Base-by-base conservation (phyloP, 176 grass and related monocot genomes). In the Tuctoria greenei region DNA sequence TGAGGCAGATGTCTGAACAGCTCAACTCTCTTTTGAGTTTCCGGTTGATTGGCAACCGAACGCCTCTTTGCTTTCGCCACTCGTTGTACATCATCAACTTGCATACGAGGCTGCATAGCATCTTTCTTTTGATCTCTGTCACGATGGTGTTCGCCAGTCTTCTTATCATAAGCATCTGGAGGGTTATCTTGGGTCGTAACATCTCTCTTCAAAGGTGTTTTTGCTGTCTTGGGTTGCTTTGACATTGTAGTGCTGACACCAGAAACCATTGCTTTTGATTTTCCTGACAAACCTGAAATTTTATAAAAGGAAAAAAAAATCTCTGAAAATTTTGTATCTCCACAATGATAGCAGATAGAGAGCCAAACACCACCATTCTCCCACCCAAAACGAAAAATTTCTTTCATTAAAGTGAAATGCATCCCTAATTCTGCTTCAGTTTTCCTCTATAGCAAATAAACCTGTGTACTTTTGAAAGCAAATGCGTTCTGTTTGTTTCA, bases 1-100 rank as follows among this genome's bases (percentile, higher is more conserved):
- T 92, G 93, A 52, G 89, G 89, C 34, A 96, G 81, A 74, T 96
- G 89, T 8, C 89, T 75, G 61, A 96, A 96, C 67, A 90, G 49
- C 43, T 88, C 89, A 21, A 96, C 87, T 70, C 84, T 84, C 50
- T 92, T 96, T 77, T 61, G 62, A 56, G 93, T 62, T 82, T 92
- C 87, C 59, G 75, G 83, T 79, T 90, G 79, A 44, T 75, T 92
- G 34, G 84, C 82, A 21, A 96, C 55, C 7, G 89, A 85, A 40
- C 63, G 70, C 39, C 69, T 89, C 69, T 88, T 96, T 46, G 78
- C 70, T 78, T 92, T 96, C 26, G 73, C 89, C 47, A 92, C 84
- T 38, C 74, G 65, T 16, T 81, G 75, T 69, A 58, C 55, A 82
- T 92, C 84, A 85, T 92, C 93, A 67, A 90, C 86, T 54, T 96